These are phyloP conservation scores for Puccinia triticina DNA, from an alignment of 1,284 basidiomycete species.

Conservation along the genomic window DNA sequence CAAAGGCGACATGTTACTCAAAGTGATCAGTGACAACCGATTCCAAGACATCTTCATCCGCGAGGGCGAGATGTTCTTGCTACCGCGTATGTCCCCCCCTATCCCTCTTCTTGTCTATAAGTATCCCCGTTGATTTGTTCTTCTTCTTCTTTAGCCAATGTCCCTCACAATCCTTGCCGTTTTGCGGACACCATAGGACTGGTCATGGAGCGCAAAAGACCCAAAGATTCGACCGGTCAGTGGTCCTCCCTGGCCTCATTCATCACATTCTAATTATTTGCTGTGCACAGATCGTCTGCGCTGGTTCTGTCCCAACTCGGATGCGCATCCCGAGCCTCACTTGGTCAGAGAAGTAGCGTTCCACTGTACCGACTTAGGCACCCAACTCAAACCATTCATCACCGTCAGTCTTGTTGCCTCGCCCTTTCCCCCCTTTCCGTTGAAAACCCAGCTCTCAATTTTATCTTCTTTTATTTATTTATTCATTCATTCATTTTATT, in stretches of 20 bases:
- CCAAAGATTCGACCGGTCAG: conserved; percentile 61
- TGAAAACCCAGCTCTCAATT: background rate
- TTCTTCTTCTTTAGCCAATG: conserved; percentile 67
- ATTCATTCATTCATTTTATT: background rate
- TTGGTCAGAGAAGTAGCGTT: conserved; percentile 84
- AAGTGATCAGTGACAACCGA: conserved; percentile 80
- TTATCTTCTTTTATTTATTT: too few species aligned
- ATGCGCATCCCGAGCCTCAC: conserved; percentile 70
- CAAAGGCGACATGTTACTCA: conserved; percentile 81
- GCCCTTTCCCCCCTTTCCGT: background rate
- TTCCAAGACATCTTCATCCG: conserved; percentile 86
- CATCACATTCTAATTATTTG: background rate
- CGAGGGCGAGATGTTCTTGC: conserved; percentile 93
- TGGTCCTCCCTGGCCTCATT: background rate
- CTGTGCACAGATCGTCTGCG: conserved; percentile 84
- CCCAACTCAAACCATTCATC: conserved; percentile 90
- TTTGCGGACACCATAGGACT: conserved; percentile 88
- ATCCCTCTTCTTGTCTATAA: background rate
- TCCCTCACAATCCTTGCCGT: conserved; percentile 90
- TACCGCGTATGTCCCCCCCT: conserved; percentile 70
- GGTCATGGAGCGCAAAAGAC: conserved; percentile 89
- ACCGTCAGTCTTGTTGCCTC: conserved; percentile 59
- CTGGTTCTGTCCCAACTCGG: conserved; percentile 83
- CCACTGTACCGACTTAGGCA: conserved; percentile 86
- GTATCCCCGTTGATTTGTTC: conserved; percentile 5